Conservation (phyloP, 176 grass and related monocot genomes). For the Rhynchospora breviuscula region DNA sequence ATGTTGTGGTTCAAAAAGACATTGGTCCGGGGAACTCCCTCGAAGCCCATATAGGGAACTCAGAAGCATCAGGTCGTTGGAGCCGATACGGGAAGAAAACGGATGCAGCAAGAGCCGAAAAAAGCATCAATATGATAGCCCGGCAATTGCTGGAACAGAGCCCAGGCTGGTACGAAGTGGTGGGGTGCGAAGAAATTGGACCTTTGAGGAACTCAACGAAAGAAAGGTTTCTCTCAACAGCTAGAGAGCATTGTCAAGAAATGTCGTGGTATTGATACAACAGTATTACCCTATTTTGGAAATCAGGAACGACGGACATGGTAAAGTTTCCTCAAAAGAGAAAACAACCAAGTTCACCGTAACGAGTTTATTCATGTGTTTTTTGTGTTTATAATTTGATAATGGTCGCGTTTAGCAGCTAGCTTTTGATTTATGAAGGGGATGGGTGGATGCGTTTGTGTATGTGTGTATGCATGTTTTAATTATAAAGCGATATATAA, state of each 20-base stretch:
- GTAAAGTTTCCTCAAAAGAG: not conserved
- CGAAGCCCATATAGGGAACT: constrained; percentile 8
- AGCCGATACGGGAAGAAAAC: not conserved
- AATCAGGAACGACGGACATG: not conserved
- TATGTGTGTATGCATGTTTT: constrained; percentile 1
- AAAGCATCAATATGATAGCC: constrained; percentile 25
- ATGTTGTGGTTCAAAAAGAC: constrained; percentile 31
- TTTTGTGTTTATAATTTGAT: not conserved
- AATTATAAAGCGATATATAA: not conserved
- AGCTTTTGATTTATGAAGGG: not conserved
- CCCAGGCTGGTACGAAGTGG: constrained; percentile 50
- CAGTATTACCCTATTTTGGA: not conserved
- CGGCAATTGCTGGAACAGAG: not conserved
- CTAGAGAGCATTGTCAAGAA: constrained; percentile 3
- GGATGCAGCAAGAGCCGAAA: constrained; percentile 41
- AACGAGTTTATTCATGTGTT: not conserved
- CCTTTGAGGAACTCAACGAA: constrained; percentile 56
- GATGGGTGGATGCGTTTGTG: not conserved
- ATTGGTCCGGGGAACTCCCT: constrained; percentile 13
- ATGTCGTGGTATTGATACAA: not conserved
- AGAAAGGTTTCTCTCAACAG: not conserved
- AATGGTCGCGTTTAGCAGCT: not conserved
- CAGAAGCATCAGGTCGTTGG: not conserved
- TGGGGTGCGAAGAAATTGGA: constrained; percentile 69
- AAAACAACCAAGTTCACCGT: not conserved